Conservation (phyloP, 2,329 filamentous ascomycete genomes). For the Herpotrichia juniperi region DNA sequence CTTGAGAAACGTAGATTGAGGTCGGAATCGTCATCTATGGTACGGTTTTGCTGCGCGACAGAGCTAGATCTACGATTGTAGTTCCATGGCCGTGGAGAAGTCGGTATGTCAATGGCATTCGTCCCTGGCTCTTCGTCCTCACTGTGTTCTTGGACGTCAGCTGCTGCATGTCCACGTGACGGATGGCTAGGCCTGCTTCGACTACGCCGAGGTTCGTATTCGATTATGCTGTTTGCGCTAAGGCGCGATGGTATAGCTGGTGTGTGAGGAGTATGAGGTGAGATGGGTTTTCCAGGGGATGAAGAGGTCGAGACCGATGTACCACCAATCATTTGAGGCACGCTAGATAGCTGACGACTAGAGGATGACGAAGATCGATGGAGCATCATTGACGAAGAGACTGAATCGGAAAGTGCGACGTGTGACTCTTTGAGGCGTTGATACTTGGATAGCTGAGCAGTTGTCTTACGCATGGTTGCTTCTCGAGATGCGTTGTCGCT, state of each 20-base stretch:
- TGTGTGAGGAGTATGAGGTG: constrained; percentile 88
- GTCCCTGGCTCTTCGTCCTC: constrained; percentile 55
- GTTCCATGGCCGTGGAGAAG: constrained; percentile 65
- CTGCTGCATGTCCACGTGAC: constrained; percentile 35
- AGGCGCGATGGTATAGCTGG: constrained; percentile 93
- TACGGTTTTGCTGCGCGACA: constrained; percentile 68
- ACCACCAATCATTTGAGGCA: constrained; percentile 65
- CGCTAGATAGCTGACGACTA: constrained; percentile 72
- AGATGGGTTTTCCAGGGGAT: constrained; percentile 86
- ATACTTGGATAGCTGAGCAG: constrained; percentile 81
- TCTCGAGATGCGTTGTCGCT: constrained; percentile 65
- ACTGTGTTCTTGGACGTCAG: constrained; percentile 31
- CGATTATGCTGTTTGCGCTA: constrained; percentile 85
- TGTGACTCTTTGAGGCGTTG: constrained; percentile 90
- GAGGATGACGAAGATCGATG: constrained; percentile 81
- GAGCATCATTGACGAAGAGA: constrained; percentile 86
- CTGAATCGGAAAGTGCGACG: constrained; percentile 86
- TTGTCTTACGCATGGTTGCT: constrained; percentile 74
- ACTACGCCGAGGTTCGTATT: constrained; percentile 58
- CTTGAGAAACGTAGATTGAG: constrained; percentile 69
- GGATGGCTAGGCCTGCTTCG: constrained; percentile 39
- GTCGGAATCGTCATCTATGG: constrained; percentile 68
- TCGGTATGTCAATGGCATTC: constrained; percentile 74
- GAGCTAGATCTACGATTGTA: constrained; percentile 69
- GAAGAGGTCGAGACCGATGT: constrained; percentile 83